Base-by-base conservation (phyloP, 192 early-diverging fungal species). In the Helicostylum pulchrum region DNA sequence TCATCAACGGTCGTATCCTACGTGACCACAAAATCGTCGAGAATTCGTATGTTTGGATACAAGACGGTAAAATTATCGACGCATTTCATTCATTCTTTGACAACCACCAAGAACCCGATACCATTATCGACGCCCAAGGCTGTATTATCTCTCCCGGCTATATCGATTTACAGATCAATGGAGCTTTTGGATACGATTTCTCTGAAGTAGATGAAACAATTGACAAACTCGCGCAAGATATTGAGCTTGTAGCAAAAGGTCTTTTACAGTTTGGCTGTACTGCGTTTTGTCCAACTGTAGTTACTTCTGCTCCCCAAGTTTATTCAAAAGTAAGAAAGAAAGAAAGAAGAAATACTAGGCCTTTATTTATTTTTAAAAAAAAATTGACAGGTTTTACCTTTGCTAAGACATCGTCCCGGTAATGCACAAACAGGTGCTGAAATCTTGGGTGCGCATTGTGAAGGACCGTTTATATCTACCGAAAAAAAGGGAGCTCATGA, bases 111-210 rank as follows among this genome's bases (percentile, higher is more conserved):
- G 78, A 77, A 44, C 81, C 92, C 12, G 88, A 89, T 65, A 68
- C 76, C 34, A 79, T 85, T 39, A 83, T 93, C 50, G 88, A 93
- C 75, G 87, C 88, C 52, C 72, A 83, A 43, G 87, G 89, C 53
- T 56, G 83, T 32, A 77, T 93, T 14, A 80, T 93, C 26, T 83
- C 82, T 7, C 88, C 92, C 7, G 92, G 92, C 7, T 93, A 82
- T 58, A 83, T 93, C 31, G 92, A 93, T 65, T 75, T 88, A 20
- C 90, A 93, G 70, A 85, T 93, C 61, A 93, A 93, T 62, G 92
- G 92, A 53, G 88, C 82, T 0, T 94, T 87, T 68, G 90, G 92
- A 11, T 82, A 88, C 58, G 92, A 94, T 70, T 94, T 94, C 77
- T 76, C 83, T 7, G 73, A 75, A 26, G 77, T 84, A 47, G 83